Evolutionary conservation across 148 eudicot species (phyloP), one percentile per base, ranked within the genome.

Genomic region (Pharnaceum exiguum): DNA sequence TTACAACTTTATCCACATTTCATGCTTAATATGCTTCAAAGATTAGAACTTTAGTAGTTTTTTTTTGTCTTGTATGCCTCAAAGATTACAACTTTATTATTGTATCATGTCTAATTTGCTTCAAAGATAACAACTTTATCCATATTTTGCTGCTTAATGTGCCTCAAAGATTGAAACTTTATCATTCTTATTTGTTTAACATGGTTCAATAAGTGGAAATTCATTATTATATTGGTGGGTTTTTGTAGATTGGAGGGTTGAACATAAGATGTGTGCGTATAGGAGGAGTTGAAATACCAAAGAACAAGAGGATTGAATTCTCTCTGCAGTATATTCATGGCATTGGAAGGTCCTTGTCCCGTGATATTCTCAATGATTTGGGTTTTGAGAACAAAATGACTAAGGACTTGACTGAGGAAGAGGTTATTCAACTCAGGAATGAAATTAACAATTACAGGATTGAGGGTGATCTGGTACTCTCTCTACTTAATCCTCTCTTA

Each of bases 291-390:
- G 89, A 83, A 66, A 71, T 83, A 29, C 85, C 85, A 0, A 76
- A 80, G 59, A 77, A 70, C 72, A 80, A 80, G 54, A 68, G 85
- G 54, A 66, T 80, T 10, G 79, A 80, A 54, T 79, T 52, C 53
- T 79, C 89, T 22, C 70, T 83, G 5, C 89, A 79, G 33, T 79
- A 83, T 44, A 73, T 83, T 56, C 85, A 83, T 35, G 89, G 85
- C 5, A 79, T 83, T 19, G 89, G 89, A 11, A 75, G 89, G 2
- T 30, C 63, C 22, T 63, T 72, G 31, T 70, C 89, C 6, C 66
- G 68, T 13, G 80, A 83, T 48, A 79, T 83, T 59, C 78, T 83
- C 5, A 31, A 27, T 55, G 79, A 83, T 66, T 75, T 83, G 53
- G 44, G 39, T 25, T 55, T 83, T 76, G 80, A 83, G 11, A 79